Evolutionary conservation across 257 asterid species (phyloP).

Genomic region (Scutellaria barbata): DNA sequence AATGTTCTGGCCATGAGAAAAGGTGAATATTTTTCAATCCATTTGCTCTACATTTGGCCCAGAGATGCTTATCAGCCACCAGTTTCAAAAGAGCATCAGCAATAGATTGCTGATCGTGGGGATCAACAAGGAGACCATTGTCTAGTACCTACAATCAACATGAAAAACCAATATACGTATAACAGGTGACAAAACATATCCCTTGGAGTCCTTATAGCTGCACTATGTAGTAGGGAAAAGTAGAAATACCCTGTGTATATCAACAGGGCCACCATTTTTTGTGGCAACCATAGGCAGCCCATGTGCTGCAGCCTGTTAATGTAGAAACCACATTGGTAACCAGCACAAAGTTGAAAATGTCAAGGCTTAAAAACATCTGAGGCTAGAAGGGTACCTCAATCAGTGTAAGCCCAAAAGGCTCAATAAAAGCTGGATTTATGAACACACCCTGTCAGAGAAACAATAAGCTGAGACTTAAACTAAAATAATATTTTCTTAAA

Average conservation of each 20-base stretch:
- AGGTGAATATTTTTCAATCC: constrained; percentile 94
- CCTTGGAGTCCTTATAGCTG: neutral
- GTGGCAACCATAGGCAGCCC: constrained; percentile 94
- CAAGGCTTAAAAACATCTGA: constrained; percentile 2
- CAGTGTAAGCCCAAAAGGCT: constrained; percentile 97
- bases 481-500: constrained; percentile 6
- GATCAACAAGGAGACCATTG: constrained; percentile 96
- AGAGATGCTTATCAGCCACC: constrained; percentile 90
- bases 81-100: constrained; percentile 94
- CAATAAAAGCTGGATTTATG: constrained; percentile 96
- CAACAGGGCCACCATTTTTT: constrained; percentile 95
- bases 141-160: constrained; percentile 72
- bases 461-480: constrained; percentile 9
- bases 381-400: constrained; percentile 72
- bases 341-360: constrained; percentile 33
- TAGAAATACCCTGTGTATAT: constrained; percentile 73
- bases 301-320: constrained; percentile 83
- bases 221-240: constrained; percentile 6
- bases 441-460: constrained; percentile 82
- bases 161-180: constrained; percentile 30
- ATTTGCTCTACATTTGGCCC: constrained; percentile 92
- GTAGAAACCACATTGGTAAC: constrained; percentile 22
- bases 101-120: constrained; percentile 86
- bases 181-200: constrained; percentile 5
- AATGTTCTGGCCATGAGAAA: constrained; percentile 98